Base-by-base conservation (phyloP, 139 green algal genomes). In the Microglena sp. region DNA sequence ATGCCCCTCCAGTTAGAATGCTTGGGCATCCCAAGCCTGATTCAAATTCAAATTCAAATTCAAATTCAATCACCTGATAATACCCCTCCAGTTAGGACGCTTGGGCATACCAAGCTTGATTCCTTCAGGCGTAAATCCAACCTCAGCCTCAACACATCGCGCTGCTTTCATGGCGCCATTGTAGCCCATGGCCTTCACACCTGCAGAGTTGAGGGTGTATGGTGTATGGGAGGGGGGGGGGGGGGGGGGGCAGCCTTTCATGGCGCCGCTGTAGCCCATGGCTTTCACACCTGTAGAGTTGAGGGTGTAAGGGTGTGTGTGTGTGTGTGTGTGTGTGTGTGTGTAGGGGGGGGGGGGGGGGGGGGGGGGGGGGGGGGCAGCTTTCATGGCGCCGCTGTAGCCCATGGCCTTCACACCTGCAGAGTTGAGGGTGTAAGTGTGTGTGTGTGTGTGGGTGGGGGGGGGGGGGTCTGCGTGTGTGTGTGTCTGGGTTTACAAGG, bases 91-190 rank as follows among this genome's bases (percentile, higher is more conserved):
- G 0, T 56, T 35, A 22, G 78, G 78, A 11, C 78, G 64, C 45
- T 62, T 76, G 28, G 78, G 74, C 78, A 84, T 81, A 44, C 70
- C 71, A 50, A 81, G 62, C 7, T 34, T 7, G 21, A 60, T 40
- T 0, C 78, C 78, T 46, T 74, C 56, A 26, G 44, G 22, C 0
- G 53, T 70, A 33, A 77, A 78, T 21, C 71, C 73, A 30, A 78
- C 65, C 46, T 83, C 76, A 5, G 54, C 60, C 30, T 46, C 15
- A 5, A 31, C 11, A 18, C 75, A 50, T 2, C 55, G 55, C 2
- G 68, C 56, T 62, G 78, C 63, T 21, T 57, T 24, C 40, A 50
- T 50, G 40, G 40, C 11, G 40, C 40, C 40, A 50, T 50, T 15
- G 15, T 50, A 50, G 11, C 40, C 40, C 40, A 50, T 50, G 11